Conservation (phyloP, 2,329 filamentous ascomycete genomes). For the Fusarium hostae region DNA sequence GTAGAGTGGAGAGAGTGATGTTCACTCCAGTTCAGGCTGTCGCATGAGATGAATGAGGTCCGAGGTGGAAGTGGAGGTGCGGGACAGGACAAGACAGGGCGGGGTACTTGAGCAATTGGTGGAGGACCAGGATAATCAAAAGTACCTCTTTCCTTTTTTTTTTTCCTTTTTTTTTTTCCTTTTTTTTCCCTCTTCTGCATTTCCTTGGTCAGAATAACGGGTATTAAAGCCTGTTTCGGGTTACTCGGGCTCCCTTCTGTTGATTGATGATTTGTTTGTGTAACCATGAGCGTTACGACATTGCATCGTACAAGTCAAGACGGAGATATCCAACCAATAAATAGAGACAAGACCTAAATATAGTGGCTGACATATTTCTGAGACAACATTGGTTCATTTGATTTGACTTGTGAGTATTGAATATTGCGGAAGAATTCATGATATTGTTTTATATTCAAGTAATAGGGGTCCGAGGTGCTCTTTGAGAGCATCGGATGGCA, state of each 20-base stretch:
- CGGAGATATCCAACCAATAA: background rate
- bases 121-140: background rate
- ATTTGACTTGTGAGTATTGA: background rate
- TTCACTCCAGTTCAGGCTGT: slow-evolving; percentile 3
- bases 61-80: slow-evolving; percentile 16
- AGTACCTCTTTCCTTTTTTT: background rate
- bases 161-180: background rate
- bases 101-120: slow-evolving; percentile 19
- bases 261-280: slow-evolving; percentile 7
- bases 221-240: slow-evolving; percentile 14
- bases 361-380: background rate
- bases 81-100: slow-evolving; percentile 2
- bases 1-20: slow-evolving; percentile 13
- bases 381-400: background rate
- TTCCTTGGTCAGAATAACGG: slow-evolving; percentile 4
- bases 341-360: background rate
- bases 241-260: slow-evolving; percentile 1
- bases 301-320: background rate
- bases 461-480: background rate
- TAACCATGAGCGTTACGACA: slow-evolving; percentile 6
- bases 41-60: slow-evolving; percentile 26
- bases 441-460: background rate
- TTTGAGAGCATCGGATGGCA: background rate
- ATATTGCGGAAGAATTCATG: background rate
- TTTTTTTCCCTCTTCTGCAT: background rate